These are phyloP conservation scores for Sporothrix pallida DNA, from an alignment of 2,329 filamentous ascomycete species.

Conservation along the genomic window DNA sequence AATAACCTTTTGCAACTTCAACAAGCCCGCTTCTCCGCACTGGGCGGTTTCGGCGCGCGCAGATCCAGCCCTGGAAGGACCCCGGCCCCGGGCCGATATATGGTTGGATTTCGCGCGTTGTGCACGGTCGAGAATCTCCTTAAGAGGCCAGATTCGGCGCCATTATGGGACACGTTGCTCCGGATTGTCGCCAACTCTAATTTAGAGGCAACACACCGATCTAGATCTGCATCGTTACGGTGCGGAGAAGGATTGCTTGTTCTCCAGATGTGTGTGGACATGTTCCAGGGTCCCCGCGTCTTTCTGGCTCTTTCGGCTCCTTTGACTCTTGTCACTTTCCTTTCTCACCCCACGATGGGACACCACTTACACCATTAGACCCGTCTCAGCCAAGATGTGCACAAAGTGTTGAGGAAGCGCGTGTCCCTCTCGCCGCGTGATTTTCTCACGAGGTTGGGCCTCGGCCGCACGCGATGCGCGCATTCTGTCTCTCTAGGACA, in stretches of 20 bases:
- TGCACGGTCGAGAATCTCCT: neutral
- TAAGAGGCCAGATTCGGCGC: conserved; percentile 15
- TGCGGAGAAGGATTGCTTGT: neutral
- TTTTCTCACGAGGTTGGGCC: neutral
- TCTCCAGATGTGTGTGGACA: neutral
- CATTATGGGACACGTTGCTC: conserved; percentile 20
- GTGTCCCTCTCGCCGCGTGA: neutral
- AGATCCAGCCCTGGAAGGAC: conserved; percentile 13
- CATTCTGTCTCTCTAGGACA: neutral
- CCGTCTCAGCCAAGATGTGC: conserved; percentile 12
- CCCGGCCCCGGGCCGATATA: conserved; percentile 25
- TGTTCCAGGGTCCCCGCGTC: neutral
- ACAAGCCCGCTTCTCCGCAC: conserved; percentile 22
- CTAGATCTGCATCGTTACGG: conserved; percentile 19
- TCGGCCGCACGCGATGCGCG: neutral
- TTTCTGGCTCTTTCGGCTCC: neutral
- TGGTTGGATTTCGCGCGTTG: neutral
- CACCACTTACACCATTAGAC: neutral
- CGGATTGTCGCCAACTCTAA: conserved; percentile 14
- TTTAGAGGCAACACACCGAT: conserved; percentile 14
- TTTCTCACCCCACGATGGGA: neutral
- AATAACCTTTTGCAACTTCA: conserved; percentile 16
- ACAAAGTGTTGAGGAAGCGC: neutral
- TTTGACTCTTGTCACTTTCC: neutral
- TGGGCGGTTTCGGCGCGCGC: conserved; percentile 1